These are phyloP conservation scores for Ogataea populi-albae DNA, from an alignment of 805 yeast species.

Conservation along the genomic window DNA sequence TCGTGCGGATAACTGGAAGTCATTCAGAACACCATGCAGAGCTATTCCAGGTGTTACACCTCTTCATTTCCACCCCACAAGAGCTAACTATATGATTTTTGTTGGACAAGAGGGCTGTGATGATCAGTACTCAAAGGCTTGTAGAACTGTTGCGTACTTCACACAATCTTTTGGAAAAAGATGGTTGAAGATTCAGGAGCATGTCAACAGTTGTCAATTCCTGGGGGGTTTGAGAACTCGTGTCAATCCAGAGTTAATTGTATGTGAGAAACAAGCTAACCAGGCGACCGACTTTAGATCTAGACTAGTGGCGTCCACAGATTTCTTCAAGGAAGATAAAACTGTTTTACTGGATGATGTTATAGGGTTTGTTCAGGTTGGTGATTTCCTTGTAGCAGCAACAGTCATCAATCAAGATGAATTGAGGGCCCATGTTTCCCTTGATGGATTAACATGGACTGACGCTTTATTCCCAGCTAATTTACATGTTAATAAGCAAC, in stretches of 20 bases:
- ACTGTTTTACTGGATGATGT: conserved; percentile 49
- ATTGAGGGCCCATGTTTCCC: conserved; percentile 66
- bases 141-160: conserved; percentile 56
- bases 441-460: conserved; percentile 70
- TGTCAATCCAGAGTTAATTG: conserved; percentile 48
- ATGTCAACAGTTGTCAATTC: conserved; percentile 63
- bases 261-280: conserved; percentile 52
- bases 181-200: conserved; percentile 54
- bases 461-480: conserved; percentile 72
- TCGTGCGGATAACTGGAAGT: conserved; percentile 60
- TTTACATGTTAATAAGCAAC: conserved; percentile 54
- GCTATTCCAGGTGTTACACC: conserved; percentile 42
- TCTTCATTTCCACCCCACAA: conserved; percentile 62
- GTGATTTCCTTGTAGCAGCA: conserved; percentile 70
- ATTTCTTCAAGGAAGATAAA: conserved; percentile 43
- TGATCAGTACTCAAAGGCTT: conserved; percentile 39
- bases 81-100: conserved; percentile 62
- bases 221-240: conserved; percentile 47
- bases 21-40: conserved; percentile 51
- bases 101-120: conserved; percentile 63
- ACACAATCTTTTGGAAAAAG: conserved; percentile 65
- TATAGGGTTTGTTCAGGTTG: conserved; percentile 70
- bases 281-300: conserved; percentile 33
- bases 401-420: conserved; percentile 45
- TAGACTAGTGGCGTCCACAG: conserved; percentile 45